phyloP scores from a whole-genome alignment of 2,329 filamentous ascomycete genomes.

The Cladosporium oxysporum region DNA sequence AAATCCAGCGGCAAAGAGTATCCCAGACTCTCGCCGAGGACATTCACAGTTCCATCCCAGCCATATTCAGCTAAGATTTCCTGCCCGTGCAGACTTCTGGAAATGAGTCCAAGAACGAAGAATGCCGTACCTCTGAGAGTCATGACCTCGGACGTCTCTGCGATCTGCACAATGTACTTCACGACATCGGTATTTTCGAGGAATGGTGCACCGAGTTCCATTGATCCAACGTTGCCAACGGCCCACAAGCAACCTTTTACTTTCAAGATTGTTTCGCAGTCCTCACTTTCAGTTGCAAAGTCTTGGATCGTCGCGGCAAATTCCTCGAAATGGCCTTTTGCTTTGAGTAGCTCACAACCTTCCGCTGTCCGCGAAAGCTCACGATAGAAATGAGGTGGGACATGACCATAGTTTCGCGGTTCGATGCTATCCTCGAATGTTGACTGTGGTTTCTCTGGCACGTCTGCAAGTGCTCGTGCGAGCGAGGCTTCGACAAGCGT shows the following conservation, averaged over 20 bases:
- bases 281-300: constrained; percentile 80
- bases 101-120: constrained; percentile 91
- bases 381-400: constrained; percentile 97
- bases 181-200: constrained; percentile 89
- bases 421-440: constrained; percentile 49
- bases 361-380: constrained; percentile 91
- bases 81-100: constrained; percentile 84
- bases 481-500: constrained; percentile 93
- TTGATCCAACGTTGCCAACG: constrained; percentile 95
- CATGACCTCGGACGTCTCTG: constrained; percentile 84
- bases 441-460: constrained; percentile 54
- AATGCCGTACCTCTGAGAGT: constrained; percentile 93
- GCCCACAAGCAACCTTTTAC: constrained; percentile 98
- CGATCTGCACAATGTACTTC: constrained; percentile 81
- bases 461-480: constrained; percentile 73
- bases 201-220: constrained; percentile 95
- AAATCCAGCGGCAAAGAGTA: constrained; percentile 83
- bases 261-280: constrained; percentile 82
- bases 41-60: constrained; percentile 89
- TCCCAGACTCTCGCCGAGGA: constrained; percentile 78
- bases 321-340: constrained; percentile 95
- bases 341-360: constrained; percentile 82
- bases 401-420: constrained; percentile 55
- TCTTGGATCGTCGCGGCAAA: constrained; percentile 88
- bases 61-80: constrained; percentile 87